Conservation (phyloP, 345 rosid genomes). For the Trapa bicornis region DNA sequence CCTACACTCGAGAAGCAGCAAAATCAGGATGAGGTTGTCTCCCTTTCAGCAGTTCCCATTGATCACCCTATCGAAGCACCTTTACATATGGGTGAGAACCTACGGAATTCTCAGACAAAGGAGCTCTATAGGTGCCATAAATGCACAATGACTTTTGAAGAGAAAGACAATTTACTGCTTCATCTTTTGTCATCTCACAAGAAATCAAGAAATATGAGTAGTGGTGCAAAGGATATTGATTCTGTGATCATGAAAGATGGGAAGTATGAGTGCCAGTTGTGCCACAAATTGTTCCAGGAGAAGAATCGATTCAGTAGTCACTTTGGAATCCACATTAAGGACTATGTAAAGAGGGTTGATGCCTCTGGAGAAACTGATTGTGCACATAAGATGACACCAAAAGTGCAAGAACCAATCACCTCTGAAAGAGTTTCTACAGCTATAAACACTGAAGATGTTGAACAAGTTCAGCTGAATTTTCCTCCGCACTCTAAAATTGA, state of each 20-base stretch:
- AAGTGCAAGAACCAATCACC: not conserved
- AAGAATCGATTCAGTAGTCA: constrained; percentile 27
- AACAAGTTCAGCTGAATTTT: not conserved
- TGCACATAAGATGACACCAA: not conserved
- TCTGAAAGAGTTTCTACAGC: not conserved
- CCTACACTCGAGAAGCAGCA: constrained; percentile 11
- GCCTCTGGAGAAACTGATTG: constrained; percentile 13
- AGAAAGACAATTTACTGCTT: constrained; percentile 26
- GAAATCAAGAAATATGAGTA: constrained; percentile 15
- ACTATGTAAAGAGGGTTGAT: constrained; percentile 23
- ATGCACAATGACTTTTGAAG: constrained; percentile 25
- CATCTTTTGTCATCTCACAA: constrained; percentile 35
- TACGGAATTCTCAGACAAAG: constrained; percentile 10
- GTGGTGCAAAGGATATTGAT: constrained; percentile 12
- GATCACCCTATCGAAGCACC: constrained; percentile 14
- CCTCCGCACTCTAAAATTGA: not conserved
- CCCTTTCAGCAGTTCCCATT: constrained; percentile 14
- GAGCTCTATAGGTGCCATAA: constrained; percentile 32
- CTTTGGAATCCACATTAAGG: constrained; percentile 34
- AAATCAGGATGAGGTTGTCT: constrained; percentile 13
- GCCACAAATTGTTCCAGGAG: constrained; percentile 30
- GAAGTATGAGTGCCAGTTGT: constrained; percentile 40
- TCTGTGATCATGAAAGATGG: constrained; percentile 26
- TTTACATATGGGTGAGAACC: constrained; percentile 6
- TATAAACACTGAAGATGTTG: not conserved